Percentiles rank a stretch among this genome's conserved stretches.
Evolutionary conservation across 768 basidiomycete species (phyloP).

Genomic region (Tulasnella sp.): DNA sequence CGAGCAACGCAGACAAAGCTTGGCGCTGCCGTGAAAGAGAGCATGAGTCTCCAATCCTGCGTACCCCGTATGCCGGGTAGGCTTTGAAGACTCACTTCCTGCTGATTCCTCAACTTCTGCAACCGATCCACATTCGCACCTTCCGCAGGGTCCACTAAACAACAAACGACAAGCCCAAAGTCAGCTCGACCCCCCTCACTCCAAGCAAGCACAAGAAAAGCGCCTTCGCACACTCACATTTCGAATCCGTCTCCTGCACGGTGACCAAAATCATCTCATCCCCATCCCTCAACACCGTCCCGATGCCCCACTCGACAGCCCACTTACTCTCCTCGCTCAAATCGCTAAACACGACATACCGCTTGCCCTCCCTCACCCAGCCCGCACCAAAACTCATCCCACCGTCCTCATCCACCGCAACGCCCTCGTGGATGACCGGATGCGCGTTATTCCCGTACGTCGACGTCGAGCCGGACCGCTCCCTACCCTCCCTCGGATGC

Average conservation of each 20-base stretch:
- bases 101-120: constrained; percentile 74
- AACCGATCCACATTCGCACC: constrained; percentile 62
- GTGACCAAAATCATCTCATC: constrained; percentile 89
- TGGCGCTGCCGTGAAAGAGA: constrained; percentile 47
- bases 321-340: constrained; percentile 88
- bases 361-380: constrained; percentile 41
- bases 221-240: constrained; percentile 59
- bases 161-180: not conserved
- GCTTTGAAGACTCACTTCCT: constrained; percentile 48
- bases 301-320: constrained; percentile 97
- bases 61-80: not conserved
- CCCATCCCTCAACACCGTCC: constrained; percentile 88
- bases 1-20: constrained; percentile 75
- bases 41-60: not conserved
- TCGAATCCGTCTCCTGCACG: constrained; percentile 84
- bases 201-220: too few relatives aligned
- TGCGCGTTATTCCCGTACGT: not conserved
- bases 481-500: constrained; percentile 45
- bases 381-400: too few relatives aligned
- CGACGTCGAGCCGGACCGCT: too few relatives aligned
- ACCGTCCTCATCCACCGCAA: constrained; percentile 10
- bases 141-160: constrained; percentile 48
- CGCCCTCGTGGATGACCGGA: constrained; percentile 33
- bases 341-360: constrained; percentile 89
- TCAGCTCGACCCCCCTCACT: too few relatives aligned